phyloP scores from a whole-genome alignment of 2,329 filamentous ascomycete species.

The Chaetoscypha palmicola region DNA sequence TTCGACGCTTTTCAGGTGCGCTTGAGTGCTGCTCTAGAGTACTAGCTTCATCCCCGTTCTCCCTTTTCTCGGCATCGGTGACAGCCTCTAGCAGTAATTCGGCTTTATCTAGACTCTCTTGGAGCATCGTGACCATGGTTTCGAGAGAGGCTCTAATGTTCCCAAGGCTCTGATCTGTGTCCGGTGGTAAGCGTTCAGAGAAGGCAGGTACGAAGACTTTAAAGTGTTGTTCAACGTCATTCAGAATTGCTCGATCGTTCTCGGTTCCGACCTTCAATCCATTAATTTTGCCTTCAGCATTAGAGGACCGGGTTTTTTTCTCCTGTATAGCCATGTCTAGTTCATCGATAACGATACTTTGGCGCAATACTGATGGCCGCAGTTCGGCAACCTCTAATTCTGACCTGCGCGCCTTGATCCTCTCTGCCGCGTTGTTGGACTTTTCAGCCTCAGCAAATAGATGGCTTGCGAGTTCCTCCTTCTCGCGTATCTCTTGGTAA shows the following conservation, averaged over 20 bases:
- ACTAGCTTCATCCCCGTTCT: neutral
- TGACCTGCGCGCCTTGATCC: conserved; percentile 3
- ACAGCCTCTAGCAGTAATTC: conserved; percentile 1
- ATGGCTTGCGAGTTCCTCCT: neutral
- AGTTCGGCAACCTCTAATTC: conserved; percentile 7
- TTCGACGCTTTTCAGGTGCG: neutral
- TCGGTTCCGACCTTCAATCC: neutral
- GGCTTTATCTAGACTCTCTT: conserved; percentile 2
- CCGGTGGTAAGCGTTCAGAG: neutral
- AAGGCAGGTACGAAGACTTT: neutral
- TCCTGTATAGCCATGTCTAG: conserved; percentile 1
- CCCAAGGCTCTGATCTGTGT: neutral
- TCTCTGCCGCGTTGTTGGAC: neutral
- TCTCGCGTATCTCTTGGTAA: neutral
- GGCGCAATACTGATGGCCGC: conserved; percentile 2
- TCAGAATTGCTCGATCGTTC: neutral
- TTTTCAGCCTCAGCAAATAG: neutral
- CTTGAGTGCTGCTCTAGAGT: neutral
- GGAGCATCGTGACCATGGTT: neutral
- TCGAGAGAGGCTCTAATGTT: neutral
- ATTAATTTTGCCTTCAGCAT: conserved; percentile 1
- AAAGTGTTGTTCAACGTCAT: neutral
- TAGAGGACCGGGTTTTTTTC: neutral
- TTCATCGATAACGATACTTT: neutral
- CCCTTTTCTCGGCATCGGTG: neutral